phyloP scores from a whole-genome alignment of 495 filamentous ascomycete species.

The Talaromyces thailandensis region DNA sequence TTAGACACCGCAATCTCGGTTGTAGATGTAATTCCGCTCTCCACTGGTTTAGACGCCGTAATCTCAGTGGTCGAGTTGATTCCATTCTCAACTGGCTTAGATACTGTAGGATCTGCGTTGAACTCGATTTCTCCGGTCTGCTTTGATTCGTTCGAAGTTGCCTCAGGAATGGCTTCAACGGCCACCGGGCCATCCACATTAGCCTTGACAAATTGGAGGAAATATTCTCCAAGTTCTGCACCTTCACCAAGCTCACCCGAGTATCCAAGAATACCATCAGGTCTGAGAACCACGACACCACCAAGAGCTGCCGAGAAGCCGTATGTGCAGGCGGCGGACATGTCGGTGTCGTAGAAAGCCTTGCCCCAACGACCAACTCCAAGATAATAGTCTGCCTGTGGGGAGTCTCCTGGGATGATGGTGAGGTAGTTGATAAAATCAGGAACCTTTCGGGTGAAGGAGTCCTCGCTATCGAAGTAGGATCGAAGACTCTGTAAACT shows the following conservation, averaged over 20 bases:
- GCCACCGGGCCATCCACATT: not conserved
- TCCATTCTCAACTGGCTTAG: not conserved
- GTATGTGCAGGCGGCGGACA: not conserved
- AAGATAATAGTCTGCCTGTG: not conserved
- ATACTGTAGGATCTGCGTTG: not conserved
- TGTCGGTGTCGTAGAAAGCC: not conserved
- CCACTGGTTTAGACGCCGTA: not conserved
- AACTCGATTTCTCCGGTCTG: not conserved
- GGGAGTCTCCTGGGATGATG: not conserved
- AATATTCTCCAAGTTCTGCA: not conserved
- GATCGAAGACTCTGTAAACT: not conserved
- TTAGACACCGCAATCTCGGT: not conserved
- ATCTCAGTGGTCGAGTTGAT: not conserved
- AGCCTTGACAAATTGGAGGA: not conserved
- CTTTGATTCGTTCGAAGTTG: not conserved
- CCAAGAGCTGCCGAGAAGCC: not conserved
- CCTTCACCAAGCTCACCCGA: not conserved
- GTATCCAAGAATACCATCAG: constrained; percentile 1
- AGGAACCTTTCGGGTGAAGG: not conserved
- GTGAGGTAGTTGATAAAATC: not conserved
- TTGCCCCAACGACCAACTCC: not conserved
- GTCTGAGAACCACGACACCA: not conserved
- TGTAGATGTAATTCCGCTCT: not conserved
- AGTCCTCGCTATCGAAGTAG: not conserved
- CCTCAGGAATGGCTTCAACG: not conserved